Evolutionary conservation across 116 monocot genomes (phyloP).

Genomic region (Phalaenopsis hybrid): DNA sequence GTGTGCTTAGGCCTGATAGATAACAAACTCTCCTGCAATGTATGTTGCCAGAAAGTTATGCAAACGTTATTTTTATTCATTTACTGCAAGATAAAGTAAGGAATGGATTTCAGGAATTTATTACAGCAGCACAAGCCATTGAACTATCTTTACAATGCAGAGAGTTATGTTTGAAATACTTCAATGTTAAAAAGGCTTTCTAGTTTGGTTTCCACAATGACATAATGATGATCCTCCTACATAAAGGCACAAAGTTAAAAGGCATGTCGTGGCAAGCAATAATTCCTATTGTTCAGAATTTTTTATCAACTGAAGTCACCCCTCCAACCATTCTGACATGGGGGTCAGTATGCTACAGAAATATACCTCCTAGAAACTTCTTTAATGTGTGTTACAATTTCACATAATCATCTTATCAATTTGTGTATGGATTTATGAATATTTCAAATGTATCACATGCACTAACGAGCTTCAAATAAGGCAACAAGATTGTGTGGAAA

Average conservation of each 20-base stretch:
- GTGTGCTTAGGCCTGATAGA: no score
- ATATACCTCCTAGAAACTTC: not conserved
- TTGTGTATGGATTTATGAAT: not conserved
- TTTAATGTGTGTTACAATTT: no score
- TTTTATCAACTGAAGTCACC: not conserved
- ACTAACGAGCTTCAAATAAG: not conserved
- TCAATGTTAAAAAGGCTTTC: not conserved
- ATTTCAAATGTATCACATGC: not conserved
- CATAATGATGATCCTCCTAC: not conserved
- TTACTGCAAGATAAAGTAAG: not conserved
- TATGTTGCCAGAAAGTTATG: no score
- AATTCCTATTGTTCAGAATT: not conserved
- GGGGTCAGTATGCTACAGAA: not conserved
- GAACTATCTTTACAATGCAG: no score
- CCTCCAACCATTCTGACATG: not conserved
- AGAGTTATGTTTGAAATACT: no score
- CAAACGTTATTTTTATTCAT: not conserved
- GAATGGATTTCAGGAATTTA: not conserved
- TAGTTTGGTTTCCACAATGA: not conserved
- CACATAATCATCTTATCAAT: no score
- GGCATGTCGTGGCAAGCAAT: not conserved
- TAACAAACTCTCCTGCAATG: no score
- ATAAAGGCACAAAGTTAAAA: not conserved
- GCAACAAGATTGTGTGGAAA: not conserved
- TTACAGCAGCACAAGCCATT: no score